These are phyloP conservation scores for Plasmodium gaboni DNA, from an alignment of 169 alveolate genomes.

Conservation along the genomic window DNA sequence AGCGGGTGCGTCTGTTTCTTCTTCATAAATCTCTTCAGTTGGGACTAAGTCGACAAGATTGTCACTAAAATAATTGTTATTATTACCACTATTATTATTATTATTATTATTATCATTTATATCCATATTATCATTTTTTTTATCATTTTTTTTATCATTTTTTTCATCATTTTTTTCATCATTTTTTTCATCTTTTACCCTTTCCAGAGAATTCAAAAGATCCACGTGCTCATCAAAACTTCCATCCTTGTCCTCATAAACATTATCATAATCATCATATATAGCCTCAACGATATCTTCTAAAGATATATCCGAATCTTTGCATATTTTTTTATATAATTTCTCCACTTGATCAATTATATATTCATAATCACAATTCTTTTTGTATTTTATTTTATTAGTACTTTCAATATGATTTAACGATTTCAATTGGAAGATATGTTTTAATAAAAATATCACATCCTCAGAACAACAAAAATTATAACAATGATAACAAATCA, in stretches of 20 bases:
- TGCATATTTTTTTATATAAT: constrained; percentile 54
- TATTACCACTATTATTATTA: neutral
- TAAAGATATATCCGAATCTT: constrained; percentile 48
- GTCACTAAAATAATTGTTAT: too few relatives aligned
- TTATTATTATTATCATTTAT: neutral
- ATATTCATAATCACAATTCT: constrained; percentile 68
- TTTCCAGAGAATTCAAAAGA: too few relatives aligned
- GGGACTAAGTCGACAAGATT: neutral
- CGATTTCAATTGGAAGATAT: constrained; percentile 77
- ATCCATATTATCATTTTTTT: neutral
- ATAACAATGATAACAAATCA: constrained; percentile 87
- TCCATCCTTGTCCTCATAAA: neutral
- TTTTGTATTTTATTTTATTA: constrained; percentile 49
- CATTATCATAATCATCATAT: neutral
- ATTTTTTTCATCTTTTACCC: too few relatives aligned
- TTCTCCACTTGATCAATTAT: constrained; percentile 49
- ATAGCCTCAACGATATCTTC: constrained; percentile 22
- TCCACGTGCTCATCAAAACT: too few relatives aligned
- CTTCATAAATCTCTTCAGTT: neutral
- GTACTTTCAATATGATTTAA: constrained; percentile 77
- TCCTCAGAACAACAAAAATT: constrained; percentile 77
- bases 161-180: neutral
- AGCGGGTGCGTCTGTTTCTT: neutral
- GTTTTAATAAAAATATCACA: constrained; percentile 75
- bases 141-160: neutral